Base-by-base conservation (phyloP, 257 asterid species). In the Leonotis leonurus region DNA sequence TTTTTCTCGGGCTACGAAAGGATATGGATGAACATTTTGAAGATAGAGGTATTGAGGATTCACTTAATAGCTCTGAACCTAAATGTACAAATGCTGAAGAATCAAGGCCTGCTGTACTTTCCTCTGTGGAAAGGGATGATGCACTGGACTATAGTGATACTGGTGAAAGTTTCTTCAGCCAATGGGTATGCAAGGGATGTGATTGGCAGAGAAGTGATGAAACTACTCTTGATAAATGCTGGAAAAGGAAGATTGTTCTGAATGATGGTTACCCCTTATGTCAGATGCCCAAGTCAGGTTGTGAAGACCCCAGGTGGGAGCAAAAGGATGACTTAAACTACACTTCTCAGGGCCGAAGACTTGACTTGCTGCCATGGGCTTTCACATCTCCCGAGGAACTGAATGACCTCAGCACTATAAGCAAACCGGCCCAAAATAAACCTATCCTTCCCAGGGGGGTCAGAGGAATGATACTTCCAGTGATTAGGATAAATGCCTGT, bases 191-290 rank as follows among this genome's bases (percentile, higher is more conserved):
- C 73, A 89, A 81, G 78, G 97, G 99, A 50, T 88, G 96, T 61
- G 99, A 93, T 74, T 93, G 99, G 99, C 82, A 72, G 86, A 87
- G 91, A 83, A 83, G 57, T 14, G 97, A 93, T 65, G 99, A 89
- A 71, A 70, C 77, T 72, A 46, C 81, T 51, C 89, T 71, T 67
- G 99, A 88, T 70, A 82, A 70, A 80, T 60, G 68, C 29, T 83
- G 81, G 88, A 93, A 77, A 75, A 87, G 80, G 82, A 93, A 85
- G 76, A 76, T 70, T 72, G 91, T 93, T 56, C 86, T 89, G 18
- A 93, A 93, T 77, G 90, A 87, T 75, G 92, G 95, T 32, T 93
- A 87, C 65, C 95, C 97, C 58, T 71, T 89, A 49, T 93, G 99
- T 75, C 92, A 74, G 85, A 81, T 85, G 97, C 83, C 89, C 67